Evolutionary conservation across 2,329 filamentous ascomycete genomes (phyloP).

Genomic region (Fusarium torreyae): DNA sequence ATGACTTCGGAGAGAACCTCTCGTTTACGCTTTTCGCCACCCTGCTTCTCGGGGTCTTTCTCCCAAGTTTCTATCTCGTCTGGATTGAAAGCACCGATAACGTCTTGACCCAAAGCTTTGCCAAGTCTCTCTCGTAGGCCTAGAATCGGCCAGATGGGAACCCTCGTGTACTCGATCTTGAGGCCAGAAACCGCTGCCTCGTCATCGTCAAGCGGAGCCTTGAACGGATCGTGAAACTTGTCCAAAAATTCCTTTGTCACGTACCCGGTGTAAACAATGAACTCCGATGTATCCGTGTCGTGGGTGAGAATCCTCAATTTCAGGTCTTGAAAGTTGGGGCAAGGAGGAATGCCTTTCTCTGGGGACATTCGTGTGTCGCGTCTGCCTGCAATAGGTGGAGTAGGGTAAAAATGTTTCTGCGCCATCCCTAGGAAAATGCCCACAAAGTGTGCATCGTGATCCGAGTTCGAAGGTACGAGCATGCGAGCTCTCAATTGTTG

Average conservation of each 20-base stretch:
- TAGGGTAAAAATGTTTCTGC: slow-evolving; percentile 66
- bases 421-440: slow-evolving; percentile 71
- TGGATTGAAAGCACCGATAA: slow-evolving; percentile 61
- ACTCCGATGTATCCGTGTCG: slow-evolving; percentile 63
- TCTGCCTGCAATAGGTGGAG: slow-evolving; percentile 38
- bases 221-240: slow-evolving; percentile 65
- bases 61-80: slow-evolving; percentile 64
- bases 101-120: slow-evolving; percentile 65
- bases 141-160: slow-evolving; percentile 69
- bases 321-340: slow-evolving; percentile 62
- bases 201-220: slow-evolving; percentile 52
- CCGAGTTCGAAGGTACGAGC: slow-evolving; percentile 63
- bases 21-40: slow-evolving; percentile 54
- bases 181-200: slow-evolving; percentile 55
- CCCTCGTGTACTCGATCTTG: slow-evolving; percentile 63
- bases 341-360: slow-evolving; percentile 37
- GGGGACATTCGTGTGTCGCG: slow-evolving; percentile 50
- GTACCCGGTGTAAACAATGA: slow-evolving; percentile 68
- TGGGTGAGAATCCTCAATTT: slow-evolving; percentile 67
- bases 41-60: slow-evolving; percentile 55
- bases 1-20: slow-evolving; percentile 57
- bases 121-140: slow-evolving; percentile 70
- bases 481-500: slow-evolving; percentile 63
- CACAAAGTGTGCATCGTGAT: slow-evolving; percentile 68
- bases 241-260: slow-evolving; percentile 65